These are phyloP conservation scores for Aspergillus spinulosporus DNA, from an alignment of 2,329 filamentous ascomycete species.

Conservation along the genomic window DNA sequence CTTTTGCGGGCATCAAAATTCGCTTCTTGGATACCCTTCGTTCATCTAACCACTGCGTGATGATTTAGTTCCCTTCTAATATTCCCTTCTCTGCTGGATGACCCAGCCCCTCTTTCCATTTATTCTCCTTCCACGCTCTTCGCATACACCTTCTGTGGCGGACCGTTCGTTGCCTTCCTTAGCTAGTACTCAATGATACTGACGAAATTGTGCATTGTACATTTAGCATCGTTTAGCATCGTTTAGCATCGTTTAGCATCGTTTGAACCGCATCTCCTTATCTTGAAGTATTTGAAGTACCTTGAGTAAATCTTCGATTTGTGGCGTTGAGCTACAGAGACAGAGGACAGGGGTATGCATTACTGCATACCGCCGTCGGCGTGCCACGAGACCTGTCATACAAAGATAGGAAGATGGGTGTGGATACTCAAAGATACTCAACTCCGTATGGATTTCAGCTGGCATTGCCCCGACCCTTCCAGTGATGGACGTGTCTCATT, in stretches of 20 bases:
- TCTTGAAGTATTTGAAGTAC: neutral
- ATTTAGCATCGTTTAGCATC: neutral
- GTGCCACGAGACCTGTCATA: neutral
- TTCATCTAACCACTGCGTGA: constrained; percentile 28
- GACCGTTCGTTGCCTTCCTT: constrained; percentile 16
- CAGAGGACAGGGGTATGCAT: neutral
- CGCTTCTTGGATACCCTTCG: constrained; percentile 28
- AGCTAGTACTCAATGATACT: constrained; percentile 22
- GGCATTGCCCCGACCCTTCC: neutral
- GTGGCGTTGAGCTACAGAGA: neutral
- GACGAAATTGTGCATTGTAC: constrained; percentile 21
- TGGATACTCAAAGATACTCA: neutral
- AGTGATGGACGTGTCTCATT: neutral
- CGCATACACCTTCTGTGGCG: constrained; percentile 12
- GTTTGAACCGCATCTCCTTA: neutral
- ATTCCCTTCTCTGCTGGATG: constrained; percentile 6
- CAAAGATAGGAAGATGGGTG: neutral
- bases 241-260: no score
- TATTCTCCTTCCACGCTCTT: constrained; percentile 14
- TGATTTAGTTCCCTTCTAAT: constrained; percentile 15
- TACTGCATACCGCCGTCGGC: neutral
- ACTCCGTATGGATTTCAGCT: neutral
- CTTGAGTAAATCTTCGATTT: neutral
- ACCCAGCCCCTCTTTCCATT: constrained; percentile 7
- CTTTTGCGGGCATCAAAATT: constrained; percentile 23